Evolutionary conservation across 2,329 filamentous ascomycete species (phyloP).

Genomic region (Pyrenophora seminiperda): DNA sequence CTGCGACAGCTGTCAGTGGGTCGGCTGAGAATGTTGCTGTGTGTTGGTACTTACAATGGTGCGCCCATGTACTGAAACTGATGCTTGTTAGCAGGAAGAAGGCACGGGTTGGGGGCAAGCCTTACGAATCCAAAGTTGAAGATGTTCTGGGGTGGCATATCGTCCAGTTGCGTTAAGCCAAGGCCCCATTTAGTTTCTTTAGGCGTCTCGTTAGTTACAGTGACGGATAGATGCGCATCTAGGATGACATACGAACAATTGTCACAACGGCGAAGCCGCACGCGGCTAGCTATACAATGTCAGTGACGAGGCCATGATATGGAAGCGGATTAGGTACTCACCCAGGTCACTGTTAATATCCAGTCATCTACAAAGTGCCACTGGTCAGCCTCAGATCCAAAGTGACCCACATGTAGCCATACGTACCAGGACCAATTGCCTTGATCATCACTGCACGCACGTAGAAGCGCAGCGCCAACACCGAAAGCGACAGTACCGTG

Average conservation of each 20-base stretch:
- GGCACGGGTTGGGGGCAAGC: not conserved
- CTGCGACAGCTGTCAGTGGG: not conserved
- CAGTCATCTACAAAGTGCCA: conserved; percentile 14
- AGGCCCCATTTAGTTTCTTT: conserved; percentile 24
- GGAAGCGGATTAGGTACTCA: not conserved
- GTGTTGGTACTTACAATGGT: conserved; percentile 15
- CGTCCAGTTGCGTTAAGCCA: conserved; percentile 11
- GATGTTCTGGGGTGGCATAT: conserved; percentile 20
- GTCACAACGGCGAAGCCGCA: conserved; percentile 22
- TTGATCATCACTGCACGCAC: conserved; percentile 19
- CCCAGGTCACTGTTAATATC: conserved; percentile 18
- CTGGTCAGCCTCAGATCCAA: no score
- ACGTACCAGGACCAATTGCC: conserved; percentile 19
- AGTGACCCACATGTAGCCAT: not conserved
- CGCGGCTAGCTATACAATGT: conserved; percentile 9
- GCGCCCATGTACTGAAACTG: conserved; percentile 26
- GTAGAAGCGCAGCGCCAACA: conserved; percentile 17
- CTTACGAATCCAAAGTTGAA: conserved; percentile 22
- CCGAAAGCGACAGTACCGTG: conserved; percentile 9
- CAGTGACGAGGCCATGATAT: not conserved
- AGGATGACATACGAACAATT: conserved; percentile 13
- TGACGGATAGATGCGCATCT: not conserved
- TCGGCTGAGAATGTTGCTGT: not conserved
- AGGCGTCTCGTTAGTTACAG: not conserved
- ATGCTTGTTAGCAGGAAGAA: not conserved